These are phyloP conservation scores for Irpex sp. DNA, from an alignment of 1,284 basidiomycete species.

Conservation along the genomic window DNA sequence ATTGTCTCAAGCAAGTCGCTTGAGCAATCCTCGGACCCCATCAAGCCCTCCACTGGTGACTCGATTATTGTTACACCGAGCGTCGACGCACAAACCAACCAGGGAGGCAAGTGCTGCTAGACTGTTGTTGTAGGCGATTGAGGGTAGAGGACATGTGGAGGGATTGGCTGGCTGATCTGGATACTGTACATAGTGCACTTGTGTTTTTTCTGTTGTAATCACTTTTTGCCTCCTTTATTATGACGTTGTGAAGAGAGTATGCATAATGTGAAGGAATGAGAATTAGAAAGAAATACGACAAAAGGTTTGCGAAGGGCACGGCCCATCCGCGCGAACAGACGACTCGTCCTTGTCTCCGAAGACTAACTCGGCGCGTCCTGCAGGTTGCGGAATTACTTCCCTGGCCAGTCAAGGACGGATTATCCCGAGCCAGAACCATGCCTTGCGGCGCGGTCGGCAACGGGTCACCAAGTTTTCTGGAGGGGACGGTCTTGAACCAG, in stretches of 20 bases:
- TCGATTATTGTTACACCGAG: constrained; percentile 73
- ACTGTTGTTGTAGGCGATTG: constrained; percentile 1
- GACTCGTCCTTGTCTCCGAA: constrained; percentile 79
- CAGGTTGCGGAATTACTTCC: constrained; percentile 88
- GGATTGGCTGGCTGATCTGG: constrained; percentile 10
- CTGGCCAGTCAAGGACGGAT: constrained; percentile 77
- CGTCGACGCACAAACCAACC: constrained; percentile 37
- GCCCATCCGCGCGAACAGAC: constrained; percentile 72
- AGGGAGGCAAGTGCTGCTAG: constrained; percentile 42
- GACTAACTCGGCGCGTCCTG: constrained; percentile 84
- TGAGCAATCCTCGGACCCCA: constrained; percentile 73
- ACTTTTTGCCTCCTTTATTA: neutral
- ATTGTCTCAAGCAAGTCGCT: constrained; percentile 90
- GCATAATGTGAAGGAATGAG: neutral
- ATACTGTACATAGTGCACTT: constrained; percentile 16
- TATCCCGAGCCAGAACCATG: constrained; percentile 65
- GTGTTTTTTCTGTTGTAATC: constrained; percentile 14
- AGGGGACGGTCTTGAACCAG: constrained; percentile 88
- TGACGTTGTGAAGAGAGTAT: too few species aligned
- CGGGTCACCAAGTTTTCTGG: constrained; percentile 86
- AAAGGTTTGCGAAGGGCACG: constrained; percentile 79
- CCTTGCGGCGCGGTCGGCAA: constrained; percentile 57
- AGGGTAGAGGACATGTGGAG: neutral
- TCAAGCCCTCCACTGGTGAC: constrained; percentile 67
- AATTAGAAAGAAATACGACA: constrained; percentile 16